These are phyloP conservation scores for Solanum hybrid DNA, from an alignment of 305 asterid genomes.

Conservation along the genomic window DNA sequence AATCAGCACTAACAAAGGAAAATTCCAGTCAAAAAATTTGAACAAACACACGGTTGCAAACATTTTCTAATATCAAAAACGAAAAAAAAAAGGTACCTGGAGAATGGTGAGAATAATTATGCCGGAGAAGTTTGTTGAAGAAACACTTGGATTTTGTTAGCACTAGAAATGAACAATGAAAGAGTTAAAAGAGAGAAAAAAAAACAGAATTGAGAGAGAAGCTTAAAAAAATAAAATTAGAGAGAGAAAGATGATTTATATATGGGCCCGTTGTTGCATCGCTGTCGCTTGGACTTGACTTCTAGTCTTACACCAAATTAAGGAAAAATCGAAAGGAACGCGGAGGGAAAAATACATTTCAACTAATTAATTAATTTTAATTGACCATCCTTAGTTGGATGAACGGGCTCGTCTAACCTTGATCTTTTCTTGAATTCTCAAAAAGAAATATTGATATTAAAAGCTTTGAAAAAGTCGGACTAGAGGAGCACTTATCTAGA, in stretches of 20 bases:
- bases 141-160: neutral
- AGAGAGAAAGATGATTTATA: neutral
- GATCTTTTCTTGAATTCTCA: neutral
- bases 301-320: conserved; percentile 8
- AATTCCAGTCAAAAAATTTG: neutral
- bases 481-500: too few relatives aligned
- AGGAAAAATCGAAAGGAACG: neutral
- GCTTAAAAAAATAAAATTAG: neutral
- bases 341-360: neutral
- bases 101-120: neutral
- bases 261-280: neutral
- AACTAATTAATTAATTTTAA: neutral
- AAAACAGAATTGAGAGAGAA: neutral
- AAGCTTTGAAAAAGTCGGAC: too few relatives aligned
- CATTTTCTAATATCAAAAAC: neutral
- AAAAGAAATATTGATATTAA: too few relatives aligned
- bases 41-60: neutral
- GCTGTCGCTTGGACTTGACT: conserved; percentile 12
- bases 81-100: neutral
- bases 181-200: neutral
- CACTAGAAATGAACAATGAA: neutral
- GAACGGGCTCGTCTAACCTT: neutral
- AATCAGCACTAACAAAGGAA: neutral
- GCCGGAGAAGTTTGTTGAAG: neutral
- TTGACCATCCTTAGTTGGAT: neutral